Percentiles rank a stretch among this genome's conserved stretches.
These are phyloP conservation scores for Alliaria petiolata DNA, from an alignment of 345 rosid species.

Conservation along the genomic window DNA sequence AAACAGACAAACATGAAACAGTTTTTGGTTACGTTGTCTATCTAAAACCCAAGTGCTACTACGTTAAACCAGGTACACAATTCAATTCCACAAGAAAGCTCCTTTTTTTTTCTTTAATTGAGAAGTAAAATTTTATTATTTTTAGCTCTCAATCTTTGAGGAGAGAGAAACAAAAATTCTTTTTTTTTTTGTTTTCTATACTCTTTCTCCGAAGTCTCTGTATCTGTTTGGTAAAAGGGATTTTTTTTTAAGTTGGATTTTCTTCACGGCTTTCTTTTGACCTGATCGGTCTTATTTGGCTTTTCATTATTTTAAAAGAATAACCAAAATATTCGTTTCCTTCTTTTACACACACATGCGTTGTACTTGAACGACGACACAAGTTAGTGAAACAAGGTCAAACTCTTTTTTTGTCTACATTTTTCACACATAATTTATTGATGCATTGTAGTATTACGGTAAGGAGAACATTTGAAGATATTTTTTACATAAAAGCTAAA, in stretches of 20 bases:
- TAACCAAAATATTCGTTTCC: not conserved
- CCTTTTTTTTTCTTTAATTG: not conserved
- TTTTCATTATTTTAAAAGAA: conserved; percentile 7
- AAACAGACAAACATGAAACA: conserved; percentile 26
- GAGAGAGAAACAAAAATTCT: not conserved
- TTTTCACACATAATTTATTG: not conserved
- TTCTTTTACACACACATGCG: conserved; percentile 21
- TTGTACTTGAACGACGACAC: conserved; percentile 25
- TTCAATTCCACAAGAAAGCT: conserved; percentile 25
- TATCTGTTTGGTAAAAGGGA: conserved; percentile 25
- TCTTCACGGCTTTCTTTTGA: conserved; percentile 33
- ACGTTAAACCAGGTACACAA: conserved; percentile 18
- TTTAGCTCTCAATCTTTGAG: not conserved
- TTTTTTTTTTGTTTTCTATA: not conserved
- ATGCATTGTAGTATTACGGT: not conserved
- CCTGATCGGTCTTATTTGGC: conserved; percentile 34
- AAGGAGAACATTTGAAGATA: not conserved
- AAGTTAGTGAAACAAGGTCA: conserved; percentile 22
- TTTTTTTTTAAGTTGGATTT: conserved; percentile 17
- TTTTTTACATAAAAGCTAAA: no score
- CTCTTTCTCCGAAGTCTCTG: conserved; percentile 2
- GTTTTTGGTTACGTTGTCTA: conserved; percentile 28
- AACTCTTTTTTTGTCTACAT: conserved; percentile 7
- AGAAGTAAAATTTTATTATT: not conserved
- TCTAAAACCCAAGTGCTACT: conserved; percentile 19